phyloP scores from a whole-genome alignment of 495 filamentous ascomycete genomes.

The Penicillium cataractarum region DNA sequence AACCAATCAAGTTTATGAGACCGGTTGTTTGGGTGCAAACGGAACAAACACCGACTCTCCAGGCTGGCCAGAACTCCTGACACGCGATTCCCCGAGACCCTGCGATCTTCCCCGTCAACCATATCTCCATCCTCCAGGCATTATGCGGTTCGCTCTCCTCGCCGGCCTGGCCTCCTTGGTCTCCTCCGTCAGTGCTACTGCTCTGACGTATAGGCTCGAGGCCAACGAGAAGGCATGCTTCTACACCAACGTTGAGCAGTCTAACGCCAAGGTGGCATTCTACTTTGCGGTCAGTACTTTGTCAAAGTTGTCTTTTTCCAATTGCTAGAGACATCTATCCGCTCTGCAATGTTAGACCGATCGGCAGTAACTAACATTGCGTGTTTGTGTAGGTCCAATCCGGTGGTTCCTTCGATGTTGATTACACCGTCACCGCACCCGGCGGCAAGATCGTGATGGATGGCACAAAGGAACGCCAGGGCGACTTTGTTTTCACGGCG shows the following conservation, averaged over 20 bases:
- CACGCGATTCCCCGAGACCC: slow-evolving; percentile 16
- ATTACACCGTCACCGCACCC: slow-evolving; percentile 86
- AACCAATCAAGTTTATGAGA: slow-evolving; percentile 5
- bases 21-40: slow-evolving; percentile 39
- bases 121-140: slow-evolving; percentile 18
- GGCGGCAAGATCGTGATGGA: slow-evolving; percentile 81
- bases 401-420: slow-evolving; percentile 93
- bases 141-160: slow-evolving; percentile 47
- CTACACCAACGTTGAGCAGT: slow-evolving; percentile 70
- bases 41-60: slow-evolving; percentile 39
- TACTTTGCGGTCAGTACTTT: slow-evolving; percentile 88
- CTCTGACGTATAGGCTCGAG: slow-evolving; percentile 89
- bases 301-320: background rate
- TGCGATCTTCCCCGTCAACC: slow-evolving; percentile 12
- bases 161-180: slow-evolving; percentile 66
- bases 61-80: slow-evolving; percentile 44
- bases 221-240: slow-evolving; percentile 97
- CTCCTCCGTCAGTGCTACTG: slow-evolving; percentile 70
- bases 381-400: slow-evolving; percentile 76
- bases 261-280: slow-evolving; percentile 88
- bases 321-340: background rate
- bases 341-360: background rate
- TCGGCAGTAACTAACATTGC: slow-evolving; percentile 11
- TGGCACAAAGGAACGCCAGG: slow-evolving; percentile 90
- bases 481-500: slow-evolving; percentile 97